Conservation (phyloP, 805 yeast genomes). For the Myxozyma mucilagina region DNA sequence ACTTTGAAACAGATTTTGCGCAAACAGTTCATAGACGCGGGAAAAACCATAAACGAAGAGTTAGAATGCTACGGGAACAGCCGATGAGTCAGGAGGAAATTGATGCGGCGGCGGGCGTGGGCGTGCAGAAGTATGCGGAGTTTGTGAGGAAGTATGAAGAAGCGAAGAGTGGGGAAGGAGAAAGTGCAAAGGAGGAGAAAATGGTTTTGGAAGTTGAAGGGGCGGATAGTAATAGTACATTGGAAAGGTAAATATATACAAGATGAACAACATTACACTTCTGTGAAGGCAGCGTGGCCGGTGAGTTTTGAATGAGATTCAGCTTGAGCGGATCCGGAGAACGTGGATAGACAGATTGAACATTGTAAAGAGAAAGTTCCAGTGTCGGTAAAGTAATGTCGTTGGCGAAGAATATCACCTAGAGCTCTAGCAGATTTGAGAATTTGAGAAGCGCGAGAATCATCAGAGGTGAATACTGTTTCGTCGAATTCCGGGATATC, state of each 20-base stretch:
- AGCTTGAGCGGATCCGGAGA: conserved; percentile 67
- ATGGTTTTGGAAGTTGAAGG: not conserved
- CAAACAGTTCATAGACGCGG: conserved; percentile 69
- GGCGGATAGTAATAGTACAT: too few species aligned
- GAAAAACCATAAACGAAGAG: conserved; percentile 79
- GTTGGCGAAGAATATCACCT: conserved; percentile 48
- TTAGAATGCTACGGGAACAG: conserved; percentile 67
- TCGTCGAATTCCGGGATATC: conserved; percentile 41
- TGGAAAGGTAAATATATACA: not conserved
- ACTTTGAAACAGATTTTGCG: conserved; percentile 76
- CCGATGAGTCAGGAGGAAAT: conserved; percentile 89
- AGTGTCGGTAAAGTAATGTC: conserved; percentile 67
- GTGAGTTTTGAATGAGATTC: conserved; percentile 62
- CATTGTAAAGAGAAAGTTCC: conserved; percentile 59
- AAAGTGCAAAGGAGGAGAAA: conserved; percentile 4
- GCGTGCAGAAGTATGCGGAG: conserved; percentile 62
- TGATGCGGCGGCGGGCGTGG: conserved; percentile 84
- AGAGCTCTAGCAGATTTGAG: conserved; percentile 45
- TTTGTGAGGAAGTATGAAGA: conserved; percentile 54
- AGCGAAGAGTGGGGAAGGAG: conserved; percentile 46
- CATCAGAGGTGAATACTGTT: conserved; percentile 47
- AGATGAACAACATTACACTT: not conserved
- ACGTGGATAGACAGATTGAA: conserved; percentile 51
- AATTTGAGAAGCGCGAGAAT: conserved; percentile 42
- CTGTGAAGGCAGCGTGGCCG: conserved; percentile 65